Percentiles rank a stretch among this genome's conserved stretches.
Conservation (phyloP, 2,329 filamentous ascomycete species). For the Ciborinia camelliae region DNA sequence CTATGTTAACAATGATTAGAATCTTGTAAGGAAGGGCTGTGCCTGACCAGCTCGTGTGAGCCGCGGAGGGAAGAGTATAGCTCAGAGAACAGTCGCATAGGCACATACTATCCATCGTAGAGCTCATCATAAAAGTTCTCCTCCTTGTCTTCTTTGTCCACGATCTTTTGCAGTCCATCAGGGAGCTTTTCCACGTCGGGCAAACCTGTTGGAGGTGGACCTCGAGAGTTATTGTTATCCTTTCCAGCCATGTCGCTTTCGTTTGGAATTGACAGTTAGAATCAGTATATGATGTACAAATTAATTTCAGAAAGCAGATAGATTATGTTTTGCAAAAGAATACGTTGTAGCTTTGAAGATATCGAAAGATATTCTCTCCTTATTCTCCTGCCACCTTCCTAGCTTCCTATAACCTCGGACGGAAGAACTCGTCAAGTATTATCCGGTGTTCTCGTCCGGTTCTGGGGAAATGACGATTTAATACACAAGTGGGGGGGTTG, state of each 20-base stretch:
- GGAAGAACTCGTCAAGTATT: conserved; percentile 4
- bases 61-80: not conserved
- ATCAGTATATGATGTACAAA: not conserved
- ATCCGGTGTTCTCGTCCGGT: conserved; percentile 9
- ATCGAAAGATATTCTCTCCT: not conserved
- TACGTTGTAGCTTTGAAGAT: not conserved
- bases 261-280: not conserved
- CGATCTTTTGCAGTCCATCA: conserved; percentile 52
- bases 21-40: not conserved
- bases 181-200: conserved; percentile 47
- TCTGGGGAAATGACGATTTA: conserved; percentile 16
- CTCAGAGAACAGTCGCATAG: too few species aligned
- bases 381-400: not conserved
- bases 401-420: conserved; percentile 12
- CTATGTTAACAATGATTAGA: conserved; percentile 41
- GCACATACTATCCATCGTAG: conserved; percentile 71
- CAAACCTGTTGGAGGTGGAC: conserved; percentile 29
- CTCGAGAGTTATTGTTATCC: conserved; percentile 29
- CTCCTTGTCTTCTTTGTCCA: conserved; percentile 58
- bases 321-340: not conserved
- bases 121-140: conserved; percentile 75
- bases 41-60: not conserved
- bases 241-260: conserved; percentile 30
- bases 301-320: not conserved
- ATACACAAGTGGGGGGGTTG: not conserved